phyloP scores from a whole-genome alignment of 2,329 filamentous ascomycete species.

The Diaporthe citri region DNA sequence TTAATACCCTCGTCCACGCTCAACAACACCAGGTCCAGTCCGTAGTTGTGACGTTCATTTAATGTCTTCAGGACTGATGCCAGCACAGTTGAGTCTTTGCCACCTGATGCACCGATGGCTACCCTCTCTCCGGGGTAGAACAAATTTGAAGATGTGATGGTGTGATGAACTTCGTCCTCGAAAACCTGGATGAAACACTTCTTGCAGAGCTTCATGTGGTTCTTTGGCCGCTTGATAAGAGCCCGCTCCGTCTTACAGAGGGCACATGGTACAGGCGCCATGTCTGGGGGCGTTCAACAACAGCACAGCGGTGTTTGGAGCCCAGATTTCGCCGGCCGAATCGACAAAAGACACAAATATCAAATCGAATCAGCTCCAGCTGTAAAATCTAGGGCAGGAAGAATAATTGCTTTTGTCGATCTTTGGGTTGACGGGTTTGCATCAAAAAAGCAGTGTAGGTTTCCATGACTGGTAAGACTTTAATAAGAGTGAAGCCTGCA shows the following conservation, averaged over 20 bases:
- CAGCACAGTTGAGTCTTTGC: constrained; percentile 96
- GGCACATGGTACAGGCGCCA: constrained; percentile 84
- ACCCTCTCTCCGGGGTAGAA: constrained; percentile 88
- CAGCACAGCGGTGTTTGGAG: neutral
- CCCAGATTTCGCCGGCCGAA: no score
- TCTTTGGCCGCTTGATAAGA: constrained; percentile 93
- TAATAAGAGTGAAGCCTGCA: neutral
- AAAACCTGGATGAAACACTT: constrained; percentile 89
- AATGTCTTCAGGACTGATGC: constrained; percentile 95
- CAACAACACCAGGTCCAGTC: constrained; percentile 85
- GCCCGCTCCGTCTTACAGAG: constrained; percentile 83
- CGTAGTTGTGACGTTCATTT: constrained; percentile 90
- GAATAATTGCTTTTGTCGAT: neutral
- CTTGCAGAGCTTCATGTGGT: constrained; percentile 93
- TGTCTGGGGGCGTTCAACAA: constrained; percentile 52
- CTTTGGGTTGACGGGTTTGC: neutral
- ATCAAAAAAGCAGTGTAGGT: neutral
- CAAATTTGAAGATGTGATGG: constrained; percentile 83
- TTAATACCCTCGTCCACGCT: constrained; percentile 98
- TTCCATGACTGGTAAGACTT: neutral
- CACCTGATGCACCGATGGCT: constrained; percentile 95
- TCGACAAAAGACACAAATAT: neutral
- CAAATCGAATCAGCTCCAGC: neutral
- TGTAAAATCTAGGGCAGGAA: neutral
- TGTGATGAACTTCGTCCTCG: constrained; percentile 94